Evolutionary conservation across 208 protist species (phyloP).

Genomic region (Crithidia brevicula): DNA sequence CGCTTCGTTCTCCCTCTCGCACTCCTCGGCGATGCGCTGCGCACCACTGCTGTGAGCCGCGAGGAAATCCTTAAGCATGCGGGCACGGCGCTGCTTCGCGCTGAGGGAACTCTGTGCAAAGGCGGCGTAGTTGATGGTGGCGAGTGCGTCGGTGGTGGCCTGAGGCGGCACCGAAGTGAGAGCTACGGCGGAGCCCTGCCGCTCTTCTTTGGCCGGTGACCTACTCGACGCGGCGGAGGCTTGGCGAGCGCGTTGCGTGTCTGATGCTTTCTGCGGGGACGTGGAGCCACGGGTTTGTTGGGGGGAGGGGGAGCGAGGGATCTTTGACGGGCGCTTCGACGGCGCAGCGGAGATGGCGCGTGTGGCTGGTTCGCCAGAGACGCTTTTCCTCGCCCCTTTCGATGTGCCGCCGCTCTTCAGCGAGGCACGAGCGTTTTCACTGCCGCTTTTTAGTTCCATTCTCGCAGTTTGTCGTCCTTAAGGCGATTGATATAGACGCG

Average conservation of each 20-base stretch:
- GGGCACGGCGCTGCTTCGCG: constrained; percentile 25
- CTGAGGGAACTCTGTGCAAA: constrained; percentile 28
- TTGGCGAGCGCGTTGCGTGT: background rate
- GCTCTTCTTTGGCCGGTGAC: background rate
- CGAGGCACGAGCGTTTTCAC: background rate
- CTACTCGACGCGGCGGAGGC: background rate
- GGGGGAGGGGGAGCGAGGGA: background rate
- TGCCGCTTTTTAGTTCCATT: background rate
- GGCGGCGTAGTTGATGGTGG: constrained; percentile 36
- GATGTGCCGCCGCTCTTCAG: background rate
- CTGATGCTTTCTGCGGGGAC: background rate
- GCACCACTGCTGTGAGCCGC: constrained; percentile 30
- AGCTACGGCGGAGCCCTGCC: background rate
- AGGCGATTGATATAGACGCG: no score
- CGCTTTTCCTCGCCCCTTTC: background rate
- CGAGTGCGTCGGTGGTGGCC: constrained; percentile 28
- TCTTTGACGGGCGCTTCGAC: background rate
- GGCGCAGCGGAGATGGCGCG: background rate
- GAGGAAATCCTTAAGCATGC: constrained; percentile 41
- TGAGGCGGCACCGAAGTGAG: background rate
- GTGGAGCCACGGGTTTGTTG: background rate
- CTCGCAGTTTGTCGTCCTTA: background rate
- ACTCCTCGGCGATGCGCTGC: constrained; percentile 25
- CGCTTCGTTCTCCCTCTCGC: constrained; percentile 20
- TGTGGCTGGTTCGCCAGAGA: background rate